Percentiles rank a stretch among this genome's conserved stretches.
Conservation (phyloP, 2,329 filamentous ascomycete genomes). For the Phialocephala subalpina region DNA sequence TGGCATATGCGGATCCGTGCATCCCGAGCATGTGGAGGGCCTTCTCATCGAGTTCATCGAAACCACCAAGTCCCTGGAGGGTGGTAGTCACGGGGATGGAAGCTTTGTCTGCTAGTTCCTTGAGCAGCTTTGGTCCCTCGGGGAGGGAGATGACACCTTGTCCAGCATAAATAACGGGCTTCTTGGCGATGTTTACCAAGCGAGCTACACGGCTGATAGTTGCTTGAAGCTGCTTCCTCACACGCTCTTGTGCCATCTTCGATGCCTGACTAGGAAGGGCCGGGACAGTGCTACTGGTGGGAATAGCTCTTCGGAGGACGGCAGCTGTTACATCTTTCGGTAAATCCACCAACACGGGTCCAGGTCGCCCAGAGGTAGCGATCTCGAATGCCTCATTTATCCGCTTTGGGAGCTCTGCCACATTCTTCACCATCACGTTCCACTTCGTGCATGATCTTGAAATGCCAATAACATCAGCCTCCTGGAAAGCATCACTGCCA, state of each 20-base stretch:
- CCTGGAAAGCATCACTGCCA: slow-evolving; percentile 96
- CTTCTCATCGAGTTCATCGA: slow-evolving; percentile 92
- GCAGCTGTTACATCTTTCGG: slow-evolving; percentile 96
- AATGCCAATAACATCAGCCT: slow-evolving; percentile 93
- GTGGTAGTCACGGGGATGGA: slow-evolving; percentile 96
- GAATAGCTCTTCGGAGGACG: slow-evolving; percentile 84
- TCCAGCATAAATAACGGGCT: slow-evolving; percentile 94
- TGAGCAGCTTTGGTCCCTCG: slow-evolving; percentile 81
- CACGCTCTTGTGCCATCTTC: slow-evolving; percentile 77
- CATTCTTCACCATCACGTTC: slow-evolving; percentile 98
- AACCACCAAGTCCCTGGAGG: slow-evolving; percentile 90
- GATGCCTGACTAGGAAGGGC: slow-evolving; percentile 87
- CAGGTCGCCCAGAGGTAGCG: slow-evolving; percentile 90
- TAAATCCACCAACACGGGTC: slow-evolving; percentile 93
- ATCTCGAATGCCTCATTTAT: slow-evolving; percentile 99
- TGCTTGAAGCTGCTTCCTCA: slow-evolving; percentile 73
- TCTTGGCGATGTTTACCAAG: slow-evolving; percentile 88
- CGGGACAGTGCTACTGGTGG: slow-evolving; percentile 65
- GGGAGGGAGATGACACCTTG: slow-evolving; percentile 85
- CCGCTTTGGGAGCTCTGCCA: slow-evolving; percentile 88
- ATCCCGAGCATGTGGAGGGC: slow-evolving; percentile 98
- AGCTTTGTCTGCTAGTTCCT: slow-evolving; percentile 87
- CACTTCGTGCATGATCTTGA: slow-evolving; percentile 96
- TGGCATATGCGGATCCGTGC: slow-evolving; percentile 97
- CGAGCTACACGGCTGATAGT: slow-evolving; percentile 81